A percentile compares a stretch with the other conserved stretches of the same genome.
Conservation (phyloP, 768 basidiomycete species). For the Coprinopsis cinerea region DNA sequence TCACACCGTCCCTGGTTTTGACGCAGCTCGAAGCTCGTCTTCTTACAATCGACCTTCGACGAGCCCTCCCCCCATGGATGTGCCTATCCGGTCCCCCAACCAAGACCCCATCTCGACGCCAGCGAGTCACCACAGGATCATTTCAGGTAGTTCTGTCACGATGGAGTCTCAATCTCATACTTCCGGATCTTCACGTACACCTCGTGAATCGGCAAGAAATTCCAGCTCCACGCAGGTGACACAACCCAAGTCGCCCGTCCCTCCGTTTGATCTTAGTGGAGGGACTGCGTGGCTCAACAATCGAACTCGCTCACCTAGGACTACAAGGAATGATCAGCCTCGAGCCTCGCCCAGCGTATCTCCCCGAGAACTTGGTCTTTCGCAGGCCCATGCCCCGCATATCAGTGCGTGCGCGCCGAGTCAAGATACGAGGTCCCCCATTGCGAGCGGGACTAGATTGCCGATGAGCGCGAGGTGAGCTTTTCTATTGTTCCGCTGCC, state of each 20-base stretch:
- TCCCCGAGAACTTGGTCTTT: not conserved
- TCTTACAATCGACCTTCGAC: too few species aligned
- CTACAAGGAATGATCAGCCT: not conserved
- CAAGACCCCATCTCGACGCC: too few species aligned
- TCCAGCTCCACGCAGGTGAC: not conserved
- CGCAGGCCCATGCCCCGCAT: not conserved
- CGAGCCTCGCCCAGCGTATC: not conserved
- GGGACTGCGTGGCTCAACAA: not conserved
- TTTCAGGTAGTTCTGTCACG: too few species aligned
- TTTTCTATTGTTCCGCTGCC: not conserved
- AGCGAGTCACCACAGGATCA: too few species aligned
- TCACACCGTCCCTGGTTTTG: too few species aligned
- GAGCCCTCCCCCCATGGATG: too few species aligned
- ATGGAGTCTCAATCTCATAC: too few species aligned
- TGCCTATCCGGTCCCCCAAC: too few species aligned
- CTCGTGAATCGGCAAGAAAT: too few species aligned
- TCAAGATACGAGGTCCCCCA: constrained; percentile 2
- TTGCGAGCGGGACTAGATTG: not conserved
- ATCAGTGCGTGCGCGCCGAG: not conserved
- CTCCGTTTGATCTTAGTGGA: not conserved
- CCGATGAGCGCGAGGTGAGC: not conserved
- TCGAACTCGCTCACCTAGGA: not conserved
- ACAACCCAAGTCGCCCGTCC: not conserved
- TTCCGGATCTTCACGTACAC: too few species aligned
- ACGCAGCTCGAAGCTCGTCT: too few species aligned